Conservation (phyloP, 2,329 filamentous ascomycete genomes). For the Colletotrichum lindemuthianum region DNA sequence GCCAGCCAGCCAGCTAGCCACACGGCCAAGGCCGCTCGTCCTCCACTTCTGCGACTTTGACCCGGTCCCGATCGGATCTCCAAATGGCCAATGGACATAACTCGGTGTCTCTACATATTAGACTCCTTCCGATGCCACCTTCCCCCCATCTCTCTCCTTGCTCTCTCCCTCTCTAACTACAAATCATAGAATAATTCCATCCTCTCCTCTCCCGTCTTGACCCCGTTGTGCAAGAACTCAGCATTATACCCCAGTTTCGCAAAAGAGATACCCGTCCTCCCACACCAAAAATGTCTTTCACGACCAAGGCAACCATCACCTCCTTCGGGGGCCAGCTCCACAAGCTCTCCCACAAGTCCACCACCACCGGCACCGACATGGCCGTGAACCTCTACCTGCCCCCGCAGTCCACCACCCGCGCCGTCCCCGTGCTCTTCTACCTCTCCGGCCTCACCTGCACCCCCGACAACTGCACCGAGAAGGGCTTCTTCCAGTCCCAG, state of each 20-base stretch:
- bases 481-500: slow-evolving; percentile 90
- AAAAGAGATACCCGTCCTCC: slow-evolving; percentile 9
- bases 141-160: neutral
- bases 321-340: slow-evolving; percentile 94
- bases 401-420: slow-evolving; percentile 67
- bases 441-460: slow-evolving; percentile 95
- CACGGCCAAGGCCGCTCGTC: slow-evolving; percentile 27
- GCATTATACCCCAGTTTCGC: slow-evolving; percentile 28
- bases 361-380: slow-evolving; percentile 87
- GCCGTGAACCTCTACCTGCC: slow-evolving; percentile 92
- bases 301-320: slow-evolving; percentile 87
- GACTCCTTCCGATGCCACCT: slow-evolving; percentile 27
- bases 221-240: slow-evolving; percentile 1
- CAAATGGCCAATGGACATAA: slow-evolving; percentile 28
- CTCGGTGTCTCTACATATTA: slow-evolving; percentile 36
- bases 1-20: neutral
- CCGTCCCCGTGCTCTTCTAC: slow-evolving; percentile 88
- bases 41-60: slow-evolving; percentile 32
- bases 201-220: slow-evolving; percentile 4
- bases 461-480: slow-evolving; percentile 83
- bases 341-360: slow-evolving; percentile 89
- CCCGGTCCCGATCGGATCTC: slow-evolving; percentile 30
- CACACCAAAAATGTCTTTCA: slow-evolving; percentile 76
- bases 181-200: slow-evolving; percentile 32
- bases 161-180: slow-evolving; percentile 18